These are phyloP conservation scores for Alternaria ethzedia DNA, from an alignment of 2,329 filamentous ascomycete species.

Conservation along the genomic window DNA sequence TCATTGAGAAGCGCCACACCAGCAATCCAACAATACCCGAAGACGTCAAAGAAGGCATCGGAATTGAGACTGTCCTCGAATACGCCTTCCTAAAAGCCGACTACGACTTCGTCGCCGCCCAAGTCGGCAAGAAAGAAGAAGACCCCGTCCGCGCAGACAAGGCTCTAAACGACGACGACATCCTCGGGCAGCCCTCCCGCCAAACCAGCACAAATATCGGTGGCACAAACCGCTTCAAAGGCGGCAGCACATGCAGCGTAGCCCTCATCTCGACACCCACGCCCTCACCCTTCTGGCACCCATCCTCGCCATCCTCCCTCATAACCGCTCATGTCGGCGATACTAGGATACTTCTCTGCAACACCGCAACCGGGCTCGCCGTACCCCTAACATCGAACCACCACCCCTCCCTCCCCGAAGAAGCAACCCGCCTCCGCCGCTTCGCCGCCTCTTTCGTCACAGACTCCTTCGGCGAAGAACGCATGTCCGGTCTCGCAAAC, in stretches of 20 bases:
- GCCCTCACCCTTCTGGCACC: conserved; percentile 93
- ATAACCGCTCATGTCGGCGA: conserved; percentile 92
- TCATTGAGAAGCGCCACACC: conserved; percentile 31
- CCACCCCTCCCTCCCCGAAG: conserved; percentile 85
- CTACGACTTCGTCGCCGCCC: conserved; percentile 89
- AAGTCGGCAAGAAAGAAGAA: conserved; percentile 78
- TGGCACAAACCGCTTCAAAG: conserved; percentile 80
- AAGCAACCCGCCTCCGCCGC: conserved; percentile 81
- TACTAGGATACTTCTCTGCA: conserved; percentile 87
- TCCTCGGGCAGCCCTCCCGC: conserved; percentile 70
- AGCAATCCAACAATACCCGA: conserved; percentile 29
- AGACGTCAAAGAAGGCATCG: conserved; percentile 54
- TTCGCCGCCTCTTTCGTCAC: conserved; percentile 89
- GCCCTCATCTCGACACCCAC: conserved; percentile 92
- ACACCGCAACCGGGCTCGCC: conserved; percentile 80
- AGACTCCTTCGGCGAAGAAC: conserved; percentile 96
- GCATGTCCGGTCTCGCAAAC: conserved; percentile 91
- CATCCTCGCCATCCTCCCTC: conserved; percentile 80
- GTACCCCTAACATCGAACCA: conserved; percentile 88
- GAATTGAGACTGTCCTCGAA: conserved; percentile 78
- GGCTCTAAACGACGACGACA: conserved; percentile 84
- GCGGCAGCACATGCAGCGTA: conserved; percentile 89
- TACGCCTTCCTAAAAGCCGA: conserved; percentile 95
- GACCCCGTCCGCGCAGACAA: conserved; percentile 74
- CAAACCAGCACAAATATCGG: conserved; percentile 66